Base-by-base conservation (phyloP, 148 eudicot species). In the Tetragonia tetragonoides region DNA sequence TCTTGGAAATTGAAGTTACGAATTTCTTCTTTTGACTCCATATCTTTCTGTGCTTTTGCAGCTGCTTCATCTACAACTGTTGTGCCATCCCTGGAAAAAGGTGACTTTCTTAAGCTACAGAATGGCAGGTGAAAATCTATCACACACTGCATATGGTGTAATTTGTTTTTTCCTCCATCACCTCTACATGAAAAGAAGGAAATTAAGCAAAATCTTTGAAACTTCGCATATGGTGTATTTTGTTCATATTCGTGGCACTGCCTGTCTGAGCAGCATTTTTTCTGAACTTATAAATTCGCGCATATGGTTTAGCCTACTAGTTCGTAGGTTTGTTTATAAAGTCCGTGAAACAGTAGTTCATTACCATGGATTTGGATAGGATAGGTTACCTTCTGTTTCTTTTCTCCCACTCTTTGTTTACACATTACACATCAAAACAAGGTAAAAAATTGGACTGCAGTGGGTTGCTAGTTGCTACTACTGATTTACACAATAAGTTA, bases 41-140 rank as follows among this genome's bases (percentile, higher is more conserved):
- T 60, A 51, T 78, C 24, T 65, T 75, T 60, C 14, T 38, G 34
- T 74, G 64, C 82, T 77, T 72, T 84, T 87, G 89, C 95, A 93
- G 99, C 93, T 81, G 85, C 90, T 74, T 80, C 90, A 73, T 88
- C 92, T 77, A 69, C 92, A 38, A 75, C 88, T 73, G 82, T 78
- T 40, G 74, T 75, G 74, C 89, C 83, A 73, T 81, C 86, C 57
- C 87, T 86, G 51, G 91, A 84, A 64, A 88, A 87, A 78, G 78
- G 76, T 74, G 91, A 92, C 85, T 95, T 95, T 83, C 94, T 91
- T 54, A 95, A 93, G 85, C 97, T 95, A 86, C 99, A 95, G 82
- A 95, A 95, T 90, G 97, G 97, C 88, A 95, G 99, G 99, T 91
- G 84, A 64, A 46, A 70, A 59, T 37, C 37, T 10, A 1, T 42